Evolutionary conservation across 2,329 filamentous ascomycete species (phyloP), one percentile per base, ranked within the genome.

Genomic region (Seiridium cupressi): DNA sequence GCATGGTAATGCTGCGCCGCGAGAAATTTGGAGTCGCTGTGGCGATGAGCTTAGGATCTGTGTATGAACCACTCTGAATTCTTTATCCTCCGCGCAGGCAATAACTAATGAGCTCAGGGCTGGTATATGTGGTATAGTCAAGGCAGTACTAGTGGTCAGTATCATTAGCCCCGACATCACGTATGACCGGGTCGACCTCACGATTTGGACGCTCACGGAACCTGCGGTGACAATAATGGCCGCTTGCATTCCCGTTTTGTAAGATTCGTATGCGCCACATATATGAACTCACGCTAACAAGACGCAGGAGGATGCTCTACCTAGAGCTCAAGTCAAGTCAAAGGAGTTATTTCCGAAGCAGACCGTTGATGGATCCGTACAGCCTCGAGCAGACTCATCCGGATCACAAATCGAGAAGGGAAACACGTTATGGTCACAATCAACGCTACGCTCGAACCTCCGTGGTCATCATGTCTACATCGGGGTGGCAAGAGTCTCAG

Each of bases 221-320:
- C 73, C 73, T 4, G 72, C 73, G 1, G 72, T 68, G 0, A 74
- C 73, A 0, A 75, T 75, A 55, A 75, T 75, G 72, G 73, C 73
- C 7, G 65, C 74, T 1, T 74, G 66, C 1, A 71, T 74, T 31
- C 73, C 73, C 1, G 64, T 74, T 2, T 47, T 75, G 72, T 74
- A 62, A 61, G 72, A 65, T 13, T 3, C 35, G 8, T 32, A 3
- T 35, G 1, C 11, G 13, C 8, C 18, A 31, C 13, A 7, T n/a
- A 11, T 13, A 47, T 6, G 3, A 36, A 31, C 2, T 26, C 0
- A 5, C n/a, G 18, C 56, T 46, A 34, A 48, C 44, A 13, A 55
- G 5, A 42, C 38, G 35, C 2, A 74, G 72, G 56, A 65, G 72
- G 42, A 74, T 74, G 72, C 18, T 74, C 1, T 74, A 73, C 46